A percentile compares a stretch with the other conserved stretches of the same genome.
These are phyloP conservation scores for Sphaerulina musiva DNA, from an alignment of 2,329 filamentous ascomycete species.

Conservation along the genomic window DNA sequence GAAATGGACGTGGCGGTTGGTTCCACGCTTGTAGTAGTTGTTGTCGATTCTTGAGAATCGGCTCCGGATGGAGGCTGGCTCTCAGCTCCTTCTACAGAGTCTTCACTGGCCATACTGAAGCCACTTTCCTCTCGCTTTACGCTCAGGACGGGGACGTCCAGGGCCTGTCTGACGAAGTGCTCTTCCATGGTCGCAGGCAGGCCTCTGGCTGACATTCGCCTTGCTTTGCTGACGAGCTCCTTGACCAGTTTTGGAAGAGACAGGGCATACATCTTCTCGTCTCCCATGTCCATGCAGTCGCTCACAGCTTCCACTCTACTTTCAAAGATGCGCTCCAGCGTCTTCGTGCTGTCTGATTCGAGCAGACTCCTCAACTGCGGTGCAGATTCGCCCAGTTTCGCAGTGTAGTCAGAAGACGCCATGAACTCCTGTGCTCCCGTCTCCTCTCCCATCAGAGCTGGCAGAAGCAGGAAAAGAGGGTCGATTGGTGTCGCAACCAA, in stretches of 20 bases:
- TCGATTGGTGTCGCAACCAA: slow-evolving; percentile 80
- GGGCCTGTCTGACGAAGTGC: slow-evolving; percentile 65
- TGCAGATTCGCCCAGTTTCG: slow-evolving; percentile 51
- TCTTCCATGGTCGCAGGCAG: slow-evolving; percentile 80
- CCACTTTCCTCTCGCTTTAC: slow-evolving; percentile 54
- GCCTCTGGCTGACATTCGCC: slow-evolving; percentile 55
- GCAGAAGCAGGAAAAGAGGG: slow-evolving; percentile 73
- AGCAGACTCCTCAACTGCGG: slow-evolving; percentile 56
- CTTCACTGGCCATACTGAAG: slow-evolving; percentile 28
- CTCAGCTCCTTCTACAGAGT: slow-evolving; percentile 19
- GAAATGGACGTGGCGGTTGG: slow-evolving; percentile 28
- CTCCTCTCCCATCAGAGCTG: slow-evolving; percentile 49
- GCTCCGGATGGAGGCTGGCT: slow-evolving; percentile 11
- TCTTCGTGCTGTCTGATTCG: slow-evolving; percentile 14
- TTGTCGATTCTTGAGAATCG: slow-evolving; percentile 26
- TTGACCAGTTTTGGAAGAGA: slow-evolving; percentile 63
- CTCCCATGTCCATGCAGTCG: slow-evolving; percentile 79
- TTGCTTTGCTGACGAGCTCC: slow-evolving; percentile 65
- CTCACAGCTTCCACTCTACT: slow-evolving; percentile 63
- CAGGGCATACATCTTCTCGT: slow-evolving; percentile 77
- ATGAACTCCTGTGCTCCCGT: slow-evolving; percentile 41
- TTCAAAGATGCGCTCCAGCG: slow-evolving; percentile 41
- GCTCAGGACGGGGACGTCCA: slow-evolving; percentile 69
- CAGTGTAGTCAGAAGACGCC: slow-evolving; percentile 64
- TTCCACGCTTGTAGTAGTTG: slow-evolving; percentile 20